A percentile compares a stretch with the other conserved stretches of the same genome.
Evolutionary conservation across 2,329 filamentous ascomycete genomes (phyloP).

Genomic region (Aureobasidium zeae): DNA sequence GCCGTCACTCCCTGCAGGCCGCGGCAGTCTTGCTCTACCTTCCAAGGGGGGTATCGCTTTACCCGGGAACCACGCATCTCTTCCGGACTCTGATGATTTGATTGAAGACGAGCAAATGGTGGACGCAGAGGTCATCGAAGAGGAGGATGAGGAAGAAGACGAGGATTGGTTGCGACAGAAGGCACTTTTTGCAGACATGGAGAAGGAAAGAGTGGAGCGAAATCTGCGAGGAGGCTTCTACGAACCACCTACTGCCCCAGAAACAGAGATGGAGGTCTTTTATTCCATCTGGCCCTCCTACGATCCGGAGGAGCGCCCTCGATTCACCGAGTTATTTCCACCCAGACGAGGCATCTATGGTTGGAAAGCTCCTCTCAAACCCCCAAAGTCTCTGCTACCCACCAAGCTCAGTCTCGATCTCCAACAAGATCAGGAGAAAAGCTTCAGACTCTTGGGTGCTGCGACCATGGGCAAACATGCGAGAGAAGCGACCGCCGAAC

Average conservation of each 20-base stretch:
- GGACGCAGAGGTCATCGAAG: constrained; percentile 20
- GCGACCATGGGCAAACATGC: constrained; percentile 39
- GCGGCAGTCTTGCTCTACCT: constrained; percentile 26
- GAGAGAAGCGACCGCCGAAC: constrained; percentile 41
- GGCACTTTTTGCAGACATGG: constrained; percentile 23
- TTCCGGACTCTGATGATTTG: constrained; percentile 7
- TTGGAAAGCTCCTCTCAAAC: constrained; percentile 68
- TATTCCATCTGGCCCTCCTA: constrained; percentile 76
- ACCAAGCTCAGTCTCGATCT: constrained; percentile 85
- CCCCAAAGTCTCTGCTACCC: constrained; percentile 71
- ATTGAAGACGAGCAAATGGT: constrained; percentile 12
- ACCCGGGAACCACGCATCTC: constrained; percentile 13
- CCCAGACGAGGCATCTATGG: constrained; percentile 69
- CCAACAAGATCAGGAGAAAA: constrained; percentile 74
- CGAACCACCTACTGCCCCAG: constrained; percentile 58
- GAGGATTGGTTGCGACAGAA: constrained; percentile 24
- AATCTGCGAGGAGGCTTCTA: constrained; percentile 32
- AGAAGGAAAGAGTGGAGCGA: constrained; percentile 25
- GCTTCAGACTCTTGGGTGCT: constrained; percentile 65
- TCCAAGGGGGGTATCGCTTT: constrained; percentile 16
- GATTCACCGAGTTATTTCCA: constrained; percentile 75
- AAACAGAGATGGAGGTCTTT: constrained; percentile 65
- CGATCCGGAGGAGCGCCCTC: constrained; percentile 61
- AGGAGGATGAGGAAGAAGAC: constrained; percentile 23
- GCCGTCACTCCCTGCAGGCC: constrained; percentile 15